These are phyloP conservation scores for Gymnopus androsaceus DNA, from an alignment of 1,284 basidiomycete species.

Conservation along the genomic window DNA sequence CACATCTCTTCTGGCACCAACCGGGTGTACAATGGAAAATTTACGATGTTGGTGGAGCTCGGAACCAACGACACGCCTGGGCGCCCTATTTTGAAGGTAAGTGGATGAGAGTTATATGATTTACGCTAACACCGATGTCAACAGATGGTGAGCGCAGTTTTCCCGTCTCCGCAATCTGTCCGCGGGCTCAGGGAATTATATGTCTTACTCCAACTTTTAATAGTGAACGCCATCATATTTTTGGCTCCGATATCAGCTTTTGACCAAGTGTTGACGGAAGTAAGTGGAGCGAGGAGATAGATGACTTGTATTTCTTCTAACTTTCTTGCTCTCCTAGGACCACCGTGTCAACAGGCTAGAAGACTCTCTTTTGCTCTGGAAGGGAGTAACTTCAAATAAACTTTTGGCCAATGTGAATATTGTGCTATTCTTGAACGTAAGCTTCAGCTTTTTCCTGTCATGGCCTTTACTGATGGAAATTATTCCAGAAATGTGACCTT, in stretches of 20 bases:
- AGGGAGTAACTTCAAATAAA: conserved; percentile 65
- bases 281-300: conserved; percentile 33
- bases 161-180: conserved; percentile 7
- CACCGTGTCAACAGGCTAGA: conserved; percentile 70
- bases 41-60: conserved; percentile 79
- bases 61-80: conserved; percentile 78
- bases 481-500: conserved; percentile 77
- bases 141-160: conserved; percentile 60
- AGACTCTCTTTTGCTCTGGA: conserved; percentile 75
- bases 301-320: conserved; percentile 7
- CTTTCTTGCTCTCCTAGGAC: conserved; percentile 45
- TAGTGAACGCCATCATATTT: conserved; percentile 83
- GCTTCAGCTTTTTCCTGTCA: too few relatives aligned
- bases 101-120: too few relatives aligned
- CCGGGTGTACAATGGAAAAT: conserved; percentile 72
- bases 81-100: conserved; percentile 82
- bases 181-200: not conserved
- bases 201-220: not conserved
- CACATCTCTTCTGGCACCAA: conserved; percentile 58
- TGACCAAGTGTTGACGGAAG: conserved; percentile 78
- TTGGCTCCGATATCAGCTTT: conserved; percentile 82
- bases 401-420: conserved; percentile 70
- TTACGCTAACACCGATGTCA: too few relatives aligned
- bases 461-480: too few relatives aligned
- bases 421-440: conserved; percentile 77